These are phyloP conservation scores for Inosperma sp. DNA, from an alignment of 768 basidiomycete species.

Conservation along the genomic window DNA sequence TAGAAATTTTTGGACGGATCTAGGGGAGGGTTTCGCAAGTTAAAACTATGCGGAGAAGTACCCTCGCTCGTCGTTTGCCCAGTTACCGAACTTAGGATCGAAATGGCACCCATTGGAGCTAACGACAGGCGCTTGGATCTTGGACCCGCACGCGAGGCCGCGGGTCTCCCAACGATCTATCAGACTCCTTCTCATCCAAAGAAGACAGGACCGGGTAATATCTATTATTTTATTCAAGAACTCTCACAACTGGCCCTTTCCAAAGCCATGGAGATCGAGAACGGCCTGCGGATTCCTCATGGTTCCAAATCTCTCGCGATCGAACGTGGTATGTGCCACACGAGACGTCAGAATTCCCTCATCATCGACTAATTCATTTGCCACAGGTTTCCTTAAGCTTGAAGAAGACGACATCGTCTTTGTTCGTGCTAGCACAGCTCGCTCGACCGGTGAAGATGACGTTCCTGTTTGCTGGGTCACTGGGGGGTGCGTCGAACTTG, in stretches of 20 bases:
- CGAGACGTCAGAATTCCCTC: not conserved
- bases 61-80: too few relatives aligned
- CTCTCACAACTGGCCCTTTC: not conserved
- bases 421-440: not conserved
- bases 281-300: not conserved
- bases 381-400: not conserved
- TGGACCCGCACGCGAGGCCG: too few relatives aligned
- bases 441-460: not conserved
- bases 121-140: too few relatives aligned
- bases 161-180: not conserved
- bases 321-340: not conserved
- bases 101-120: too few relatives aligned
- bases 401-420: conserved; percentile 1
- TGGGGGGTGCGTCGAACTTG: not conserved
- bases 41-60: too few relatives aligned
- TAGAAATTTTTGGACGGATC: too few relatives aligned
- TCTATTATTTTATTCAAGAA: conserved; percentile 3
- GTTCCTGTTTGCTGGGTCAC: conserved; percentile 1
- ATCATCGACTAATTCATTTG: too few relatives aligned
- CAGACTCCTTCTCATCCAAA: not conserved
- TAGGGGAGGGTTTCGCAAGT: too few relatives aligned
- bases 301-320: not conserved
- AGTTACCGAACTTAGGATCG: too few relatives aligned
- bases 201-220: not conserved
- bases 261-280: not conserved